Base-by-base conservation (phyloP, 768 basidiomycete species). In the Pleurotus salmoneostramineus region DNA sequence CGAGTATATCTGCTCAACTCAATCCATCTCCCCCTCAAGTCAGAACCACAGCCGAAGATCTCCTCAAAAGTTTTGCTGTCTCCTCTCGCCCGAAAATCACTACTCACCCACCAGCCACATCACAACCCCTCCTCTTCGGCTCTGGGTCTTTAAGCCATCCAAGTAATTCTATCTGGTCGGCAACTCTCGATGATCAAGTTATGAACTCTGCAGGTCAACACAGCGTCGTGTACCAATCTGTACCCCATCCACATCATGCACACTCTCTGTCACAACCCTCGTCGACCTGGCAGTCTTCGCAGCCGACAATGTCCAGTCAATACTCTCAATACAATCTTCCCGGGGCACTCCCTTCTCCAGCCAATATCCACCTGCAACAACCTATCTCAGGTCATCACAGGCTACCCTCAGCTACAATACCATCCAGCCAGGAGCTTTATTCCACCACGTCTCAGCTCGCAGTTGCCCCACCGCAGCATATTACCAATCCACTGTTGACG, bases 131-230 rank as follows among this genome's bases (percentile, higher is more conserved):
- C 17, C 71, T 84, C 31, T 85, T 88, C 61, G 79, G 83, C 17
- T 76, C 80, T 5, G 81, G 80, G 4, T 69, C 72, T 6, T 63
- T 74, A 2, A 75, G 74, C 62, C 70, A 70, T n/a, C 73, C 76
- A 6, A 69, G 70, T 34, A 74, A 79, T 50, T 88, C 83, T 1
- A 90, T 89, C 42, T 89, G 89, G 88, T 83, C 87, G 3, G 77
- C 84, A 11, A 75, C 80, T 1, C 70, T 73, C 3, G 85, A 84
- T 59, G 81, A 83, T 56, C 71, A 74, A 51, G 64, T 72, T 27
- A 64, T 77, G 43, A 72, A 68, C 47, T 74, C 66, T 35, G 47
- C 48, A 14, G 63, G 57, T 65, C 56, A 70, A 68, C 40, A 44
- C 21, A 50, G 61, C 43, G 71, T 72, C 33, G 63, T 64, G 8